Base-by-base conservation (phyloP, 2,329 filamentous ascomycete genomes). In the Botryotinia convoluta region DNA sequence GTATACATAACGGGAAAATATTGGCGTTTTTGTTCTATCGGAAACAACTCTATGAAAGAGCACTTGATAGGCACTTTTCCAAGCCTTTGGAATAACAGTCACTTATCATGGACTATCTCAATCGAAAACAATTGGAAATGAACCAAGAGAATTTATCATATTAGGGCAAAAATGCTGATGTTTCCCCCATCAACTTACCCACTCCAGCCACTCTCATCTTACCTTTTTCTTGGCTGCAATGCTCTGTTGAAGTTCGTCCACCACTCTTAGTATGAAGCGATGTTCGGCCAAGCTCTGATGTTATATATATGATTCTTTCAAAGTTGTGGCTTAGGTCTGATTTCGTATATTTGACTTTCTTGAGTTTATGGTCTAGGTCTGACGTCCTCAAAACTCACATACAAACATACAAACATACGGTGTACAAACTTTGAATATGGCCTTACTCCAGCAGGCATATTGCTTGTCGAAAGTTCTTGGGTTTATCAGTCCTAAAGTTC, bases 1-100 rank as follows among this genome's bases (percentile, higher is more conserved):
- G 65, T 72, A 62, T 48, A 54, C 45, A 68, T 32, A 26, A 68
- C 10, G n/a, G 42, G 10, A n/a, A 59, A 35, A 32, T n/a, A 73
- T 37, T n/a, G 72, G 59, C 45, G 59, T 71, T 73, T 44, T 57
- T 59, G 29, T 42, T 64, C 8, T 57, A 32, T 37, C 37, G 37
- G 37, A 57, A 42, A 44, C 65, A 44, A 18, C 26, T 37, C 22
- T 57, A 37, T 20, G 35, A 42, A 57, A 20, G 65, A 57, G 65
- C n/a, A 42, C 10, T 20, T 69, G 37, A 20, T 39, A 42, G 37
- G 26, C 26, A 14, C 65, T 57, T 69, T 37, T 32, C n/a, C 20
- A 57, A 42, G 48, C 12, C 22, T 32, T 57, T 39, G 48, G 39
- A 32, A 32, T 22, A 9, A 16, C 39, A 16, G 22, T 57, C 6